Evolutionary conservation across 116 monocot genomes (phyloP).

Genomic region (Iris pallida): DNA sequence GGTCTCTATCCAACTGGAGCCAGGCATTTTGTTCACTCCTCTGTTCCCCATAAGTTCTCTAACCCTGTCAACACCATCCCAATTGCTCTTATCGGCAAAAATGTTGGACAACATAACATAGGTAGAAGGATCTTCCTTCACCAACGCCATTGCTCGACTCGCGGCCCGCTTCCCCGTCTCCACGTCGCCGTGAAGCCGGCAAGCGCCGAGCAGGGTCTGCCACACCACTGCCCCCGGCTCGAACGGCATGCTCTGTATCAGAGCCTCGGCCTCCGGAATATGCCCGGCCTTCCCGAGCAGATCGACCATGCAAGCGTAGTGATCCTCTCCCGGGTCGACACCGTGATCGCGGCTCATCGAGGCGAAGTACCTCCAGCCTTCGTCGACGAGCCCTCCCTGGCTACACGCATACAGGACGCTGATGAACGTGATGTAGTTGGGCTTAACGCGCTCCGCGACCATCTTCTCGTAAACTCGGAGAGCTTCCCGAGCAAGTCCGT

Average conservation of each 20-base stretch:
- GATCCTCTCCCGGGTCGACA: constrained; percentile 62
- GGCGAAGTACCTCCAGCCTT: constrained; percentile 54
- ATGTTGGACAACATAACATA: constrained; percentile 64
- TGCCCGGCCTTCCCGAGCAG: constrained; percentile 58
- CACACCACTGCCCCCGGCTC: constrained; percentile 35
- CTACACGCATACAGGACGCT: constrained; percentile 76
- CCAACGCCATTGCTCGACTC: constrained; percentile 37
- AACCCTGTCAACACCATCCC: constrained; percentile 53
- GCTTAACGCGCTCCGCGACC: constrained; percentile 27
- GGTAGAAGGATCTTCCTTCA: constrained; percentile 58
- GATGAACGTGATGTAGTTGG: constrained; percentile 64
- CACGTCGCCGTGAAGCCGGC: constrained; percentile 54
- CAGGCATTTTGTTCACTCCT: constrained; percentile 45
- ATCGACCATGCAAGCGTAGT: constrained; percentile 79
- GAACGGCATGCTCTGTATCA: constrained; percentile 59
- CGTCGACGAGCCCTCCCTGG: constrained; percentile 62
- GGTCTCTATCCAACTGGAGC: constrained; percentile 56
- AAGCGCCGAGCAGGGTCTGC: constrained; percentile 69
- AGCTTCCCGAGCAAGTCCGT: constrained; percentile 47
- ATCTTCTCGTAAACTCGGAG: constrained; percentile 40
- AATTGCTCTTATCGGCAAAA: constrained; percentile 46
- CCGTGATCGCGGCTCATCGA: constrained; percentile 47
- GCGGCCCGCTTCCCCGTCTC: constrained; percentile 52
- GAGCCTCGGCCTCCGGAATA: constrained; percentile 49
- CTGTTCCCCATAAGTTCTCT: constrained; percentile 53